Evolutionary conservation across 2,329 filamentous ascomycete genomes (phyloP).

Genomic region (Emmonsiellopsis sp.): DNA sequence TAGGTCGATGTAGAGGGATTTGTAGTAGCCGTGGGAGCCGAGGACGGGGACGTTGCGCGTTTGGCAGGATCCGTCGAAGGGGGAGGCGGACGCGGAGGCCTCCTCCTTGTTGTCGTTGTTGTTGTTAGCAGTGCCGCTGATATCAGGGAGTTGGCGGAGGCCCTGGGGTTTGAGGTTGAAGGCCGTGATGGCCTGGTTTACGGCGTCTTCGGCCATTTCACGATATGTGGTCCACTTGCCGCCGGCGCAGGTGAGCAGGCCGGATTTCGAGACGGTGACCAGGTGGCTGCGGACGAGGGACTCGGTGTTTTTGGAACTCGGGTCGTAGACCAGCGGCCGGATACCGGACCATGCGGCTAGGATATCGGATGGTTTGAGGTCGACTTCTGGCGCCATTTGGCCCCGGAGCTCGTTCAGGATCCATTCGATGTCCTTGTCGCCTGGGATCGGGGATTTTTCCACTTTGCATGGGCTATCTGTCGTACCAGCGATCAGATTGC

Average conservation of each 20-base stretch:
- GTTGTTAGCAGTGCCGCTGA: constrained; percentile 59
- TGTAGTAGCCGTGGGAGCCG: constrained; percentile 67
- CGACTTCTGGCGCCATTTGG: constrained; percentile 66
- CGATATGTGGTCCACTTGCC: constrained; percentile 77
- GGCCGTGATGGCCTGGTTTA: constrained; percentile 59
- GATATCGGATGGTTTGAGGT: constrained; percentile 64
- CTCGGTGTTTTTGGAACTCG: constrained; percentile 65
- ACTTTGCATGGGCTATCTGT: constrained; percentile 62
- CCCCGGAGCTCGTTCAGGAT: constrained; percentile 65
- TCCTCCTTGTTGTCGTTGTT: constrained; percentile 27
- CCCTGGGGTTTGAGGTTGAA: constrained; percentile 51
- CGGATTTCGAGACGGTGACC: constrained; percentile 59
- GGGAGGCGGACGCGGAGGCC: constrained; percentile 54
- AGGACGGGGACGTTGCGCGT: constrained; percentile 63
- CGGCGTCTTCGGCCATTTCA: constrained; percentile 71
- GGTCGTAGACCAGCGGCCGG: constrained; percentile 64
- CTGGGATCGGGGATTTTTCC: constrained; percentile 56
- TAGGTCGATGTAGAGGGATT: constrained; percentile 73
- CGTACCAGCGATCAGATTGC: constrained; percentile 69
- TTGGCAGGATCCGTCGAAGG: constrained; percentile 58
- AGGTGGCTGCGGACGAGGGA: constrained; percentile 69
- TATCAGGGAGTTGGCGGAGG: constrained; percentile 47
- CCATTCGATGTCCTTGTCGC: constrained; percentile 67
- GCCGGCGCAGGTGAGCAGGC: constrained; percentile 65
- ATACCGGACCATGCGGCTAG: constrained; percentile 71